These are phyloP conservation scores for Rhodamnia argentea DNA, from an alignment of 345 rosid genomes.

Conservation along the genomic window DNA sequence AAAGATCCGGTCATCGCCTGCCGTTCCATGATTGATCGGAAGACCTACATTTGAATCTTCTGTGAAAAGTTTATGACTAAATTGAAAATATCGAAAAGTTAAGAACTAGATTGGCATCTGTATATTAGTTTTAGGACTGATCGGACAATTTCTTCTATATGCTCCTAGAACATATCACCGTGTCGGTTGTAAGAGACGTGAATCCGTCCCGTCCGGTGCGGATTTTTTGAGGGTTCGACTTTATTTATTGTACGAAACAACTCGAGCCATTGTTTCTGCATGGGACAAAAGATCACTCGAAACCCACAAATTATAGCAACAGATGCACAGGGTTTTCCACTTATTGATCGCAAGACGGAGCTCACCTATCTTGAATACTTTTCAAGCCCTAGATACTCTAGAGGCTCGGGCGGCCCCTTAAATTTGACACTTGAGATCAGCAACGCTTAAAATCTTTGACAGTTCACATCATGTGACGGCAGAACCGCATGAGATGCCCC, in stretches of 20 bases:
- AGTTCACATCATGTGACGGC: neutral
- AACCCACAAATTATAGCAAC: neutral
- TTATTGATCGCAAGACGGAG: neutral
- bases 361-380: neutral
- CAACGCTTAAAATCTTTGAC: neutral
- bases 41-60: too few species aligned
- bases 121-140: neutral
- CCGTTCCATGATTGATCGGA: neutral
- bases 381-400: neutral
- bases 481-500: neutral
- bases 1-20: neutral
- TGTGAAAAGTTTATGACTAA: rapidly evolving
- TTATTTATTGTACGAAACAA: too few species aligned
- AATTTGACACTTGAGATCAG: neutral
- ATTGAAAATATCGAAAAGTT: neutral
- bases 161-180: too few species aligned
- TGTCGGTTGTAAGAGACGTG: too few species aligned
- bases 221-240: too few species aligned
- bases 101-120: too few species aligned
- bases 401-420: neutral
- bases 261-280: too few species aligned
- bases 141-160: neutral
- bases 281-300: too few species aligned
- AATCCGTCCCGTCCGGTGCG: too few species aligned
- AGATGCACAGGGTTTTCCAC: neutral